Conservation (phyloP, 176 grass and related monocot genomes). For the Phyllostachys edulis region DNA sequence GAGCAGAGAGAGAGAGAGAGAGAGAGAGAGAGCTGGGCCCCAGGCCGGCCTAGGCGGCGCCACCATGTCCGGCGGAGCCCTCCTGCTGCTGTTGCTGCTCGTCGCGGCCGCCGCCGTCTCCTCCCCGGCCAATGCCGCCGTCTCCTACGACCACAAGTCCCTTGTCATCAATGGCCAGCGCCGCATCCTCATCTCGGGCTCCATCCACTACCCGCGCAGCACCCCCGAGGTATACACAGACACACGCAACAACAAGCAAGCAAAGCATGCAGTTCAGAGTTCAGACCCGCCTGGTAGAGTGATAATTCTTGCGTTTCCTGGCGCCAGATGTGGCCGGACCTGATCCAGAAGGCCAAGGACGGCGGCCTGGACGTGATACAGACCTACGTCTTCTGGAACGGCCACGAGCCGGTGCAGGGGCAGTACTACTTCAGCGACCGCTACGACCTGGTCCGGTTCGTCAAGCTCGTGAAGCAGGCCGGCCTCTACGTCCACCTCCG, state of each 20-base stretch:
- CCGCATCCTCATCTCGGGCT: constrained; percentile 86
- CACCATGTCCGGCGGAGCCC: constrained; percentile 38
- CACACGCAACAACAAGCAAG: not conserved
- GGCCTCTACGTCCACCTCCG: constrained; percentile 97
- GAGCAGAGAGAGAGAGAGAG: not conserved
- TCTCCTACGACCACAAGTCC: constrained; percentile 73
- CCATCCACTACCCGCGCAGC: constrained; percentile 99
- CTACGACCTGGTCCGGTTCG: constrained; percentile 93
- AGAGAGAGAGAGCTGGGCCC: not conserved
- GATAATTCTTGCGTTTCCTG: not conserved
- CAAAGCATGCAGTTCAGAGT: not conserved
- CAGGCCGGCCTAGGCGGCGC: not conserved
- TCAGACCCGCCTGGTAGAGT: not conserved
- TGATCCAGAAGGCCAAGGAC: constrained; percentile 94
- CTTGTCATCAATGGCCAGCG: constrained; percentile 66
- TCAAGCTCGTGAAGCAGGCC: constrained; percentile 85
- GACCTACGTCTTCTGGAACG: constrained; percentile 99
- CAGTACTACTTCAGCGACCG: constrained; percentile 88
- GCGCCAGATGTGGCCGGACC: constrained; percentile 89
- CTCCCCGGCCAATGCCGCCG: constrained; percentile 47
- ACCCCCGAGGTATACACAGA: constrained; percentile 58
- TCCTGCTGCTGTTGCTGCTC: not conserved
- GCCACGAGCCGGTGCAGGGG: constrained; percentile 76
- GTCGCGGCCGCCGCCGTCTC: not conserved
- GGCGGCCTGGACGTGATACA: constrained; percentile 91